A percentile compares a stretch with the other conserved stretches of the same genome.
phyloP scores from a whole-genome alignment of 768 basidiomycete species.

The Rhodotorula taiwanensis region DNA sequence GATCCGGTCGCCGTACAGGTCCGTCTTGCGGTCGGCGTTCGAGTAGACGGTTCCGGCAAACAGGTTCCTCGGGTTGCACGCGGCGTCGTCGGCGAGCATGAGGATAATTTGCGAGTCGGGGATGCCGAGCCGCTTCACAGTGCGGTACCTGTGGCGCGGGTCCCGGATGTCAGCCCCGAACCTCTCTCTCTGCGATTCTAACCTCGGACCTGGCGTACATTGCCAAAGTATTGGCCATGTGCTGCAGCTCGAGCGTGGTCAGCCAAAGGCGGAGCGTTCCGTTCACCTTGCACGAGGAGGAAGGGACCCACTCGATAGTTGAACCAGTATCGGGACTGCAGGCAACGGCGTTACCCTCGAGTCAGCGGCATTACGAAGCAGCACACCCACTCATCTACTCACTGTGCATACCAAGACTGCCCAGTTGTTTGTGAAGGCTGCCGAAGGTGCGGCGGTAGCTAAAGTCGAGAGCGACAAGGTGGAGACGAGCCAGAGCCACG shows the following conservation, averaged over 20 bases:
- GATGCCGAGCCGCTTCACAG: conserved; percentile 93
- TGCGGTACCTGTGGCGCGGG: conserved; percentile 67
- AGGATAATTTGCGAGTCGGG: conserved; percentile 98
- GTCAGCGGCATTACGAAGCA: no score
- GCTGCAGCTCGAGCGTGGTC: conserved; percentile 51
- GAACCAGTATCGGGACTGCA: conserved; percentile 62
- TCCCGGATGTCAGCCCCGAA: neutral
- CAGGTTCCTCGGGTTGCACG: conserved; percentile 85
- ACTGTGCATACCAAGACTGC: conserved; percentile 92
- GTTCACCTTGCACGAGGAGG: neutral
- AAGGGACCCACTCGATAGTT: conserved; percentile 72
- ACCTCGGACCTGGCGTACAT: conserved; percentile 53
- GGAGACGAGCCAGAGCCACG: no score
- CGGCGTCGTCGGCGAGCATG: conserved; percentile 94
- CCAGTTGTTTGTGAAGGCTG: conserved; percentile 79
- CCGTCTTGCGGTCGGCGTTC: conserved; percentile 69
- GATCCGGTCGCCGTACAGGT: conserved; percentile 91
- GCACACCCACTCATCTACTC: no score
- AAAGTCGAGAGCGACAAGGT: neutral
- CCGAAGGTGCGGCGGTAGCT: neutral
- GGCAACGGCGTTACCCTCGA: no score
- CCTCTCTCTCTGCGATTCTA: neutral
- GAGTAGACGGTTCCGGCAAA: conserved; percentile 90
- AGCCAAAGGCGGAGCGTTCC: neutral
- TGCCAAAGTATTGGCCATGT: conserved; percentile 96